Conservation (phyloP, 768 basidiomycete species). For the Auricularia sp. region DNA sequence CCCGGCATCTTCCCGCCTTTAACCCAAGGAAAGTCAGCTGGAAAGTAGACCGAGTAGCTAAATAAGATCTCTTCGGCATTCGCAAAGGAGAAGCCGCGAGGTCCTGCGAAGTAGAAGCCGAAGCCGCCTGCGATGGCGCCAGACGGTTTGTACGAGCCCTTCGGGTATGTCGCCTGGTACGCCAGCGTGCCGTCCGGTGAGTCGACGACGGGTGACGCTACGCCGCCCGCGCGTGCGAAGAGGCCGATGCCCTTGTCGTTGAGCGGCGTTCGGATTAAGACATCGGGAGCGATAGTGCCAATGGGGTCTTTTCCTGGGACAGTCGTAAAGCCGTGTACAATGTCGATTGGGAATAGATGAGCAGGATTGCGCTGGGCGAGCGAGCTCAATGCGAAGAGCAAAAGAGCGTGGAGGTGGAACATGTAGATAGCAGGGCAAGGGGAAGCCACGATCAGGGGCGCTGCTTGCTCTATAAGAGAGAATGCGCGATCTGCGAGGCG, state of each 20-base stretch:
- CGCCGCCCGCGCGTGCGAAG: background rate
- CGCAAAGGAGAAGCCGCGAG: slow-evolving; percentile 38
- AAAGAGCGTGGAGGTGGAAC: too few species aligned
- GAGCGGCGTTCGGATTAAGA: background rate
- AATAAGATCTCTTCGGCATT: slow-evolving; percentile 59
- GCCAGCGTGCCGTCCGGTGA: slow-evolving; percentile 38
- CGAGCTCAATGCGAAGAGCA: too few species aligned
- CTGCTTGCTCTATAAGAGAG: too few species aligned
- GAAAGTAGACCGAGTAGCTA: slow-evolving; percentile 51
- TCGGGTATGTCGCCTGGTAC: slow-evolving; percentile 43
- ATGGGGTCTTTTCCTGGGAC: background rate
- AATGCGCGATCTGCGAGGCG: too few species aligned
- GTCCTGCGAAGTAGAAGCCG: slow-evolving; percentile 66
- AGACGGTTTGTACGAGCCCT: slow-evolving; percentile 46
- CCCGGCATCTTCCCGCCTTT: slow-evolving; percentile 67
- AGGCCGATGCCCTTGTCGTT: background rate
- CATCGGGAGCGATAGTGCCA: background rate
- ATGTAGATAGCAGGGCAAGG: too few species aligned
- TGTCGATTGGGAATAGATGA: background rate
- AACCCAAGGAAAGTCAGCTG: slow-evolving; percentile 48
- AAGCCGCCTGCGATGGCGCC: slow-evolving; percentile 44
- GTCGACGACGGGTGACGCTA: slow-evolving; percentile 11
- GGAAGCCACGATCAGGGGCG: too few species aligned
- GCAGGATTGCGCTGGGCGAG: background rate
- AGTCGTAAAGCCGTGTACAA: background rate